Evolutionary conservation across 176 grass and related monocot species (phyloP), one percentile per base, ranked within the genome.

Genomic region (Stipa capillata): DNA sequence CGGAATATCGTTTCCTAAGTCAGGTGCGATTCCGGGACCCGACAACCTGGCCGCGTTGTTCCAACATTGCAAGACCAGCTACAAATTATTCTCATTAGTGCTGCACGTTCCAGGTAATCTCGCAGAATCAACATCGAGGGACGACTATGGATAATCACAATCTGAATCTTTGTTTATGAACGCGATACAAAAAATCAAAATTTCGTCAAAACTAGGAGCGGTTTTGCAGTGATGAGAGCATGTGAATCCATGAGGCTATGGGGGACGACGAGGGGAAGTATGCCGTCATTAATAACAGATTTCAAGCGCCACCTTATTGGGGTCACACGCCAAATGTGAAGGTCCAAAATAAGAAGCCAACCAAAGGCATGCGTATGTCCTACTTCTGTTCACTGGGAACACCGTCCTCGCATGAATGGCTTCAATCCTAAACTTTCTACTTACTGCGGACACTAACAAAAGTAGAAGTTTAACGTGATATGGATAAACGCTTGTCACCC

Each of bases 261-360:
- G 33, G 33, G 14, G 13, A 18, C 34, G 25, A 9, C 4, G 54
- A 29, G 13, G 14, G 70, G 36, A 47, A 45, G 45, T 45, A 10
- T 72, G 73, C 7, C 5, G 0, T 17, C 45, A 16, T 83, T 65
- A 76, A 14, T n/a, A n/a, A n/a, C n/a, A n/a, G n/a, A n/a, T n/a
- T n/a, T 23, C 33, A 2, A 60, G 35, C 20, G 27, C 15, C 40
- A 15, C 53, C 39, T 18, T 2, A 17, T 53, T 4, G 14, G 8
- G 8, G 27, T 89, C 87, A 89, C 82, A 85, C 70, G 68, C 18
- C 40, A 20, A 29, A 34, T 74, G 67, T 79, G 80, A 78, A 56
- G 66, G 47, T 53, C 48, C 21, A 4, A 57, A 69, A 60, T 14
- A 63, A 3, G 20, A 29, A 27, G n/a, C n/a, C n/a, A n/a, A n/a